Evolutionary conservation across 202 grass and related monocot species (phyloP), one percentile per base, ranked within the genome.

Genomic region (Elaeis oleifera): DNA sequence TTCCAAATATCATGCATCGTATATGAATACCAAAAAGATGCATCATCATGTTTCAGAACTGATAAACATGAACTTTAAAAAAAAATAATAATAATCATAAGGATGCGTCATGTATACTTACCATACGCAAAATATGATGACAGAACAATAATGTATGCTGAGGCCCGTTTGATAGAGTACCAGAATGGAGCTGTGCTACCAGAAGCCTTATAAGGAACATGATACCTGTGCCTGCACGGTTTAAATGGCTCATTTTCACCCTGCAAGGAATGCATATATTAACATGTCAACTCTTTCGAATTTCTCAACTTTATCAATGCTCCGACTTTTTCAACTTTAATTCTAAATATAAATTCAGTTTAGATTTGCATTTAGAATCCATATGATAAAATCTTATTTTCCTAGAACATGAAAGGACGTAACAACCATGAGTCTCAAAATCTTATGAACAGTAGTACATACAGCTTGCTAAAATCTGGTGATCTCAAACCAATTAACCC

Each of bases 101-200:
- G 1, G 32, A 9, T 51, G 11, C 63, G 51, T 39, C 69, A 51
- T 53, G 53, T 67, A 52, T 8, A 27, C 31, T 21, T 70, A 83
- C 90, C 90, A 67, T 95, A 95, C 19, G 90, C 60, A 0, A 61
- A 87, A 76, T 95, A 95, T 51, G 90, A 95, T 48, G 90, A 15
- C 2, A 90, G 72, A 48, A 95, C 80, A 63, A 95, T 26, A 52
- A 95, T 71, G 70, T 95, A 78, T 1, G 78, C 86, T 0, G 86
- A 83, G 9, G 65, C 90, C 0, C 85, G 3, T 74, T 71, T 82
- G 4, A 95, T 60, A 2, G 86, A 87, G 71, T 95, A 95, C 78
- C 80, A 95, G 52, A 79, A 78, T 0, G 86, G 83, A 64, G 78
- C 61, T 18, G 80, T 90, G 78, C 90, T 95, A n/a, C 66, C 80